A percentile compares a stretch with the other conserved stretches of the same genome.
These are phyloP conservation scores for Cadophora gregata DNA, from an alignment of 2,329 filamentous ascomycete genomes.

Conservation along the genomic window DNA sequence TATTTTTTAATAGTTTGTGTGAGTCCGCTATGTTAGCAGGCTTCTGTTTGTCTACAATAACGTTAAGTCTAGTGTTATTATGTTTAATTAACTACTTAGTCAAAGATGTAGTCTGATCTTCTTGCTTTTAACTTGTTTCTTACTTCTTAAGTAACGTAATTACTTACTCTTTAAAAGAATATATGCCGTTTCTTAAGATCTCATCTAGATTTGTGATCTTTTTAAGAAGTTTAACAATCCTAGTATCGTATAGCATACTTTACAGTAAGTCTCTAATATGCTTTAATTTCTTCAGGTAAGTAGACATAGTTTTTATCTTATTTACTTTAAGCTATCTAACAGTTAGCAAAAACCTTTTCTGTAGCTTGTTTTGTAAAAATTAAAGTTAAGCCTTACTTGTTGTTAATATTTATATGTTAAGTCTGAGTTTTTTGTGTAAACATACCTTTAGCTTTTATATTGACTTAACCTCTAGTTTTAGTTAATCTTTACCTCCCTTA, in stretches of 20 bases:
- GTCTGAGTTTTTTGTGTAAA: background rate
- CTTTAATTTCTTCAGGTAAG: conserved; percentile 13
- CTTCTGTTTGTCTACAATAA: background rate
- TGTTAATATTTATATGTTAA: conserved; percentile 7
- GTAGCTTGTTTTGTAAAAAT: conserved; percentile 13
- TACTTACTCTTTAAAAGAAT: conserved; percentile 14
- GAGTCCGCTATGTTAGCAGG: background rate
- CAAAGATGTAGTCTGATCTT: conserved; percentile 1
- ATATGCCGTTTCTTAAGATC: conserved; percentile 12
- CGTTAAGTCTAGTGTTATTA: background rate
- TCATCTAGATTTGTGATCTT: conserved; percentile 17
- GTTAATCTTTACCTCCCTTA: background rate
- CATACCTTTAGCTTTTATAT: conserved; percentile 1
- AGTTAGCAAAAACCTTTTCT: conserved; percentile 13
- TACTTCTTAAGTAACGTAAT: conserved; percentile 12
- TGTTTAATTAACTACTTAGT: background rate
- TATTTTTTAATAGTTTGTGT: background rate
- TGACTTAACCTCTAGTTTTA: background rate
- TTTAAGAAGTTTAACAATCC: conserved; percentile 12
- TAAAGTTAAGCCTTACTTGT: conserved; percentile 8
- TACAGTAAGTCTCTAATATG: background rate
- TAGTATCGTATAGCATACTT: background rate
- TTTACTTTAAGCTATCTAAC: background rate
- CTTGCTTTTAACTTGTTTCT: conserved; percentile 2
- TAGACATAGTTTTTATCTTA: conserved; percentile 16